These are phyloP conservation scores for Fusarium luffae DNA, from an alignment of 2,329 filamentous ascomycete genomes.

Conservation along the genomic window DNA sequence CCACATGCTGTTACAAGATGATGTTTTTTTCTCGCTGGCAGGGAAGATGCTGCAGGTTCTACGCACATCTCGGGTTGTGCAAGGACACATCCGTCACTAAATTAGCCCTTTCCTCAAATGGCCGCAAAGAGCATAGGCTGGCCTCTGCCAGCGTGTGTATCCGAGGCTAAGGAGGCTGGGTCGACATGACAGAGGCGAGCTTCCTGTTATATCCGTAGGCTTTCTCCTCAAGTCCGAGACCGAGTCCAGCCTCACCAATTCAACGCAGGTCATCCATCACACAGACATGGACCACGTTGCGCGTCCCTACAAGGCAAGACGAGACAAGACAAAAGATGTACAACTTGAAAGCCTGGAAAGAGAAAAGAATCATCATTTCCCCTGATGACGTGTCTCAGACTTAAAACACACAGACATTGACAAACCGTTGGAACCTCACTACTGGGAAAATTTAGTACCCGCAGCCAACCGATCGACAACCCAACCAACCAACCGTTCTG, in stretches of 20 bases:
- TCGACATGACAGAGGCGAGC: background rate
- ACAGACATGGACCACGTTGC: background rate
- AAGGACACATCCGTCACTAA: background rate
- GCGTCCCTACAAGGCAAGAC: background rate
- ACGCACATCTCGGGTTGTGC: background rate
- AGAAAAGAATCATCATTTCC: background rate
- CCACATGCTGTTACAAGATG: background rate
- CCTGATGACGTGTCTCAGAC: slow-evolving; percentile 35
- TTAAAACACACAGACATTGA: slow-evolving; percentile 14
- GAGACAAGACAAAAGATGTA: background rate
- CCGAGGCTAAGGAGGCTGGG: background rate
- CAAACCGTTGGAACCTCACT: slow-evolving; percentile 27
- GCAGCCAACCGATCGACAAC: background rate
- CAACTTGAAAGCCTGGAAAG: background rate
- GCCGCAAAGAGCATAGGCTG: slow-evolving; percentile 1
- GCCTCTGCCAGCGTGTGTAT: background rate
- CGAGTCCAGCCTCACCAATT: background rate
- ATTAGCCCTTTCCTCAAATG: background rate
- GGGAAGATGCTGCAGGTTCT: background rate
- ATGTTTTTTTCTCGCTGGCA: background rate
- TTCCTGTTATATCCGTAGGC: slow-evolving; percentile 1
- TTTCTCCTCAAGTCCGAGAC: background rate
- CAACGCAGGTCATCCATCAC: background rate
- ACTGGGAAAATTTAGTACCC: background rate
- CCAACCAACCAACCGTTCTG: background rate